Evolutionary conservation across 2,329 filamentous ascomycete species (phyloP).

Genomic region (Macrophomina pseudophaseolina): DNA sequence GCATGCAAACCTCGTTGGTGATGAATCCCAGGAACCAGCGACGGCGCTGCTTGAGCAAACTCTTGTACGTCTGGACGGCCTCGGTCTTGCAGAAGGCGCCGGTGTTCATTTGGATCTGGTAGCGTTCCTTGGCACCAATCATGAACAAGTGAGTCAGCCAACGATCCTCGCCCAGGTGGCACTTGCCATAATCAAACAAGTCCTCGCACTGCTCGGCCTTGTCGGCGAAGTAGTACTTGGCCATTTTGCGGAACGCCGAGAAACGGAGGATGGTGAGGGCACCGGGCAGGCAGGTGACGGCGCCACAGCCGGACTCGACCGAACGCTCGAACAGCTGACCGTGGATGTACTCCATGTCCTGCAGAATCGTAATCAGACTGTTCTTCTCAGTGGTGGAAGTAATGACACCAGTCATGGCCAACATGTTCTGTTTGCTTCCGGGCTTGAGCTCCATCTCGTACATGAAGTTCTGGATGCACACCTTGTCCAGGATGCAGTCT

Average conservation of each 20-base stretch:
- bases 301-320: slow-evolving; percentile 90
- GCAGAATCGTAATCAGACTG: slow-evolving; percentile 86
- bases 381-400: slow-evolving; percentile 90
- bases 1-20: slow-evolving; percentile 97
- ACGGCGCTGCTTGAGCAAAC: slow-evolving; percentile 89
- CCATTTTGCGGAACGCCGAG: slow-evolving; percentile 94
- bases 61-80: slow-evolving; percentile 85
- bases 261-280: slow-evolving; percentile 96
- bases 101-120: slow-evolving; percentile 97
- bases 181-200: slow-evolving; percentile 95
- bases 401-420: slow-evolving; percentile 97
- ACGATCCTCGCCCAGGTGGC: slow-evolving; percentile 90
- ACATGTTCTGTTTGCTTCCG: slow-evolving; percentile 87
- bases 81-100: slow-evolving; percentile 98
- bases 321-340: slow-evolving; percentile 95
- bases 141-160: slow-evolving; percentile 99
- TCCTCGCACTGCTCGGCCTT: slow-evolving; percentile 95
- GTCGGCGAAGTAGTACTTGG: slow-evolving; percentile 97
- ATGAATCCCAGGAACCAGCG: slow-evolving; percentile 98
- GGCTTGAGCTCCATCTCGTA: slow-evolving; percentile 98
- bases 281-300: slow-evolving; percentile 92
- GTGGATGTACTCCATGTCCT: slow-evolving; percentile 98
- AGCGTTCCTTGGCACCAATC: slow-evolving; percentile 90
- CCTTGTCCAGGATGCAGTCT: slow-evolving; percentile 88
- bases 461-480: slow-evolving; percentile 96